Conservation (phyloP, 176 grass and related monocot species). For the Phyllostachys edulis region DNA sequence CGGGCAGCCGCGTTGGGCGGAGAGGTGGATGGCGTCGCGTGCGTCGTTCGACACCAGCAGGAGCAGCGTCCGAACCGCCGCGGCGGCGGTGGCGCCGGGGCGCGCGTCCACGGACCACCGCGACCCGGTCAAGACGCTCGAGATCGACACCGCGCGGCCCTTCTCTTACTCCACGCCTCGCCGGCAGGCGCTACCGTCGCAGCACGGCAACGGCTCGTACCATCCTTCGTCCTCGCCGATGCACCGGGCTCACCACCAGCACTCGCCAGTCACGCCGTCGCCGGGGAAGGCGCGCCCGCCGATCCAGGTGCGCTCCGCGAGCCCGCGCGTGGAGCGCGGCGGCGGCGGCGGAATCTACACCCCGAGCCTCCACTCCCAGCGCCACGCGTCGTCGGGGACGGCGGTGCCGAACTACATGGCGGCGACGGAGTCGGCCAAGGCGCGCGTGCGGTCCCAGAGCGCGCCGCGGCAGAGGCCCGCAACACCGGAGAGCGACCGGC, state of each 20-base stretch:
- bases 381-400: background rate
- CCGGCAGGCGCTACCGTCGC: conserved; percentile 32
- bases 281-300: conserved; percentile 61
- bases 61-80: conserved; percentile 39
- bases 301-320: conserved; percentile 74
- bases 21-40: conserved; percentile 87
- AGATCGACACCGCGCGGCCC: conserved; percentile 76
- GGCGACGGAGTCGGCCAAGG: conserved; percentile 92
- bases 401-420: conserved; percentile 91
- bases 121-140: conserved; percentile 76
- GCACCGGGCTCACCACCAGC: conserved; percentile 46
- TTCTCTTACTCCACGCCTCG: conserved; percentile 70
- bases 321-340: conserved; percentile 60
- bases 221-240: conserved; percentile 43
- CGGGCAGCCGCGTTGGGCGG: conserved; percentile 62
- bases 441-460: conserved; percentile 71
- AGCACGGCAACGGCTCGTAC: conserved; percentile 25
- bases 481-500: conserved; percentile 65
- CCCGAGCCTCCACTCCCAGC: conserved; percentile 51
- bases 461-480: conserved; percentile 71
- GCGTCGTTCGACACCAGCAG: conserved; percentile 74
- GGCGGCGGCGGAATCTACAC: conserved; percentile 38
- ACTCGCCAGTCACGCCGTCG: conserved; percentile 67
- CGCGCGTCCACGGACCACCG: conserved; percentile 68
- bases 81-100: background rate